Evolutionary conservation across 208 protist species (phyloP).

Genomic region (Phytomonas serpens): DNA sequence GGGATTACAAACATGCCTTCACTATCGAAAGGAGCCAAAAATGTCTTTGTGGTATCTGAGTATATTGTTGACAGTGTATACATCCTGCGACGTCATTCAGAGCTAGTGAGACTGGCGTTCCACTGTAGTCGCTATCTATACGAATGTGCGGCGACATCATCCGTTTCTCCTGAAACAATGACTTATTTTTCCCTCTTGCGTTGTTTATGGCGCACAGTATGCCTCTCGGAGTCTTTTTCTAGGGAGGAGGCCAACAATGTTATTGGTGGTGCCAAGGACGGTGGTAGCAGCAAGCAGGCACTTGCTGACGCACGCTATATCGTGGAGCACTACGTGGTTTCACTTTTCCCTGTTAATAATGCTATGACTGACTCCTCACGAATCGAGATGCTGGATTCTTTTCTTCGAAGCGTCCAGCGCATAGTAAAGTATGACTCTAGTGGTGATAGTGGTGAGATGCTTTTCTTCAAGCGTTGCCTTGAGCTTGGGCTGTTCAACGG

Average conservation of each 20-base stretch:
- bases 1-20: neutral
- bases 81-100: constrained; percentile 20
- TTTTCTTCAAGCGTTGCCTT: constrained; percentile 48
- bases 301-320: constrained; percentile 27
- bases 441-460: constrained; percentile 65
- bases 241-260: constrained; percentile 13
- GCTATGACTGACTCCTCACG: neutral
- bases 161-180: constrained; percentile 25
- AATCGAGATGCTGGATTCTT: constrained; percentile 1
- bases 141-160: constrained; percentile 2
- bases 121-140: constrained; percentile 24
- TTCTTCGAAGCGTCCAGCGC: constrained; percentile 21
- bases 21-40: neutral
- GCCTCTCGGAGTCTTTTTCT: constrained; percentile 32
- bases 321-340: constrained; percentile 5
- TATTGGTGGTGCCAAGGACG: neutral
- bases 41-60: constrained; percentile 27
- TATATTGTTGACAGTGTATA: constrained; percentile 73
- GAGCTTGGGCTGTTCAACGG: constrained; percentile 11
- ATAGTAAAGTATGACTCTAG: constrained; percentile 46
- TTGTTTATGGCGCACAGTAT: constrained; percentile 54
- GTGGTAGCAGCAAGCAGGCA: constrained; percentile 26
- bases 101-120: constrained; percentile 42
- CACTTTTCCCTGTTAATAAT: neutral
- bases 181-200: constrained; percentile 48